Conservation (phyloP, 1,284 basidiomycete genomes). For the Peniophora sp. region DNA sequence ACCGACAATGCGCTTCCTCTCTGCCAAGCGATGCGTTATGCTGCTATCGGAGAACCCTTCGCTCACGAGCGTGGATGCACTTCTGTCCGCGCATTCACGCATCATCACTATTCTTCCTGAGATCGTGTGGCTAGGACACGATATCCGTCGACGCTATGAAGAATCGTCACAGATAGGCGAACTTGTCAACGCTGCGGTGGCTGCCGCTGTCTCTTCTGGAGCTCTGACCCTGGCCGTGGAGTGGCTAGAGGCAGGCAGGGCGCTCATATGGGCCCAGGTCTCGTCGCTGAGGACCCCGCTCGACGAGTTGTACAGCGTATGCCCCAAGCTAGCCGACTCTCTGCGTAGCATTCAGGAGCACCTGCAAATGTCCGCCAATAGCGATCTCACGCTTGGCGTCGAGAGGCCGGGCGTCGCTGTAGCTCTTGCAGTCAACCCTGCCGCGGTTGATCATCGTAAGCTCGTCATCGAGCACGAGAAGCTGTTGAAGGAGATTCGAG, state of each 20-base stretch:
- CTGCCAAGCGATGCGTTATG: too few relatives aligned
- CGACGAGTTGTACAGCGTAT: conserved; percentile 7
- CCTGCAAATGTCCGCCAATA: too few relatives aligned
- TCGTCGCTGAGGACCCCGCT: conserved; percentile 14
- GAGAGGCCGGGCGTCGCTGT: too few relatives aligned
- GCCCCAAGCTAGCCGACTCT: conserved; percentile 8
- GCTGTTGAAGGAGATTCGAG: too few relatives aligned
- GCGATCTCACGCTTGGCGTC: too few relatives aligned
- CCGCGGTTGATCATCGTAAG: too few relatives aligned
- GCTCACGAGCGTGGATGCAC: too few relatives aligned
- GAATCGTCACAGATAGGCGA: background rate
- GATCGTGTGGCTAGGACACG: background rate
- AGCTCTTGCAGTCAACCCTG: too few relatives aligned
- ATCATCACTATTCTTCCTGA: conserved; percentile 12
- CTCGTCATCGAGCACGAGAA: too few relatives aligned
- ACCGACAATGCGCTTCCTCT: too few relatives aligned
- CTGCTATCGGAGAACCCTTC: too few relatives aligned
- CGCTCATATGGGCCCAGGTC: conserved; percentile 15
- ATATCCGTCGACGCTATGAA: background rate
- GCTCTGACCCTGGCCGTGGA: conserved; percentile 11
- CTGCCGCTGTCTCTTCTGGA: conserved; percentile 1
- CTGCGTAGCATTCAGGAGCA: too few relatives aligned
- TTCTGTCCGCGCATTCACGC: background rate
- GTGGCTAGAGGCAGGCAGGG: conserved; percentile 17
- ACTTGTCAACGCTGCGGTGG: conserved; percentile 4